Percentiles rank a stretch among this genome's conserved stretches.
Evolutionary conservation across 805 yeast species (phyloP).

Genomic region (Pichia exigua): DNA sequence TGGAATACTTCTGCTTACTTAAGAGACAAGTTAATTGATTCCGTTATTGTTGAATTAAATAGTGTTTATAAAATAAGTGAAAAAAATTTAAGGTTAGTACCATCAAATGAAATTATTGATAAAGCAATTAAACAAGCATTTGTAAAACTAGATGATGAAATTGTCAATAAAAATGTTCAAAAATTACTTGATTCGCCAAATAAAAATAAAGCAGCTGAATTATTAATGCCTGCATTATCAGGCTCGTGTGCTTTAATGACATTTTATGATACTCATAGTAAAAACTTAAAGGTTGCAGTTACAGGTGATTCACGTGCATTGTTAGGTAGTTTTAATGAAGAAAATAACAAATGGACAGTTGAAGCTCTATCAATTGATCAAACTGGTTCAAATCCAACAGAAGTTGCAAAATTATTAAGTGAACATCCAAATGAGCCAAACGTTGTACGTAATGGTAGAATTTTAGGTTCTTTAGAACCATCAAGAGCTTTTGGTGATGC

Average conservation of each 20-base stretch:
- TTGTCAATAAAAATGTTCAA: slow-evolving; percentile 68
- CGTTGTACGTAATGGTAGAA: slow-evolving; percentile 79
- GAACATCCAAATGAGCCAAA: slow-evolving; percentile 92
- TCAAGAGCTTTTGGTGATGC: slow-evolving; percentile 97
- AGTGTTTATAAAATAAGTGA: slow-evolving; percentile 53
- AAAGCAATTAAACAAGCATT: slow-evolving; percentile 78
- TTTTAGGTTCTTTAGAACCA: slow-evolving; percentile 90
- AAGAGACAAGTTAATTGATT: slow-evolving; percentile 67
- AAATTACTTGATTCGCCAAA: slow-evolving; percentile 61
- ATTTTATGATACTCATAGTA: slow-evolving; percentile 71
- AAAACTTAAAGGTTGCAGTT: slow-evolving; percentile 78
- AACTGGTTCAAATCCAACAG: slow-evolving; percentile 86
- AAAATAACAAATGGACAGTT: slow-evolving; percentile 73
- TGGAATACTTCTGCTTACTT: slow-evolving; percentile 87
- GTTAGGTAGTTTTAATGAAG: slow-evolving; percentile 59
- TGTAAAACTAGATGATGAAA: slow-evolving; percentile 73
- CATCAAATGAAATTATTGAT: slow-evolving; percentile 63
- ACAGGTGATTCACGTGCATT: slow-evolving; percentile 95
- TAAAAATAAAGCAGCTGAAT: slow-evolving; percentile 59
- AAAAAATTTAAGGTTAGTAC: slow-evolving; percentile 46
- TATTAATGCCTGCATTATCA: slow-evolving; percentile 85
- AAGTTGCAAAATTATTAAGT: slow-evolving; percentile 68
- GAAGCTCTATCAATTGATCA: slow-evolving; percentile 83
- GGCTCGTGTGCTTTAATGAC: slow-evolving; percentile 92
- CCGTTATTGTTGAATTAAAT: slow-evolving; percentile 71